A percentile compares a stretch with the other conserved stretches of the same genome.
Evolutionary conservation across 1,139 yeast genomes (phyloP).

Genomic region (Yamadazyma sp.): DNA sequence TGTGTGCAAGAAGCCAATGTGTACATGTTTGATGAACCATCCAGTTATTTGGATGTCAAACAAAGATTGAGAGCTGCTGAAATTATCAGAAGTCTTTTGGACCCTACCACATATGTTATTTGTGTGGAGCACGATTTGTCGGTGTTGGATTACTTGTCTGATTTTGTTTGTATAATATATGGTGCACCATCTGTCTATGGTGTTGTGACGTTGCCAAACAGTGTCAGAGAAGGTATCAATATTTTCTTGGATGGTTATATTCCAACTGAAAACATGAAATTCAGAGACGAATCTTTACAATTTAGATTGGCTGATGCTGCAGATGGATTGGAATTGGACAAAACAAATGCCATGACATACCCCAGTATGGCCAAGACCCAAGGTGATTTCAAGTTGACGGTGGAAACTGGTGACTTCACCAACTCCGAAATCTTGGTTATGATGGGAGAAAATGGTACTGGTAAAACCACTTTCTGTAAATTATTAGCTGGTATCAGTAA

Average conservation of each 20-base stretch:
- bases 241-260: constrained; percentile 97
- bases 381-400: constrained; percentile 87
- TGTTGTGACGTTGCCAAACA: constrained; percentile 92
- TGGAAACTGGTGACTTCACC: constrained; percentile 86
- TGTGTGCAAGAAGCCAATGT: constrained; percentile 94
- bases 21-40: constrained; percentile 99
- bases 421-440: constrained; percentile 96
- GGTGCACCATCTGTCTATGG: constrained; percentile 99
- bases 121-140: constrained; percentile 99
- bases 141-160: constrained; percentile 93
- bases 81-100: constrained; percentile 81
- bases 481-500: constrained; percentile 88
- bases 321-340: constrained; percentile 74
- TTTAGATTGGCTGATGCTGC: constrained; percentile 93
- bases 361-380: constrained; percentile 86
- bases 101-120: constrained; percentile 77
- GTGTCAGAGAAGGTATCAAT: constrained; percentile 98
- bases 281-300: constrained; percentile 92
- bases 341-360: constrained; percentile 72
- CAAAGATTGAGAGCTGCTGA: constrained; percentile 98
- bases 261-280: constrained; percentile 94
- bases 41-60: constrained; percentile 95
- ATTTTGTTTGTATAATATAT: constrained; percentile 90
- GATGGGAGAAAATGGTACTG: constrained; percentile 99
- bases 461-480: constrained; percentile 96